Evolutionary conservation across 768 basidiomycete species (phyloP), one percentile per base, ranked within the genome.

Genomic region (Mrakia hoshinonis): DNA sequence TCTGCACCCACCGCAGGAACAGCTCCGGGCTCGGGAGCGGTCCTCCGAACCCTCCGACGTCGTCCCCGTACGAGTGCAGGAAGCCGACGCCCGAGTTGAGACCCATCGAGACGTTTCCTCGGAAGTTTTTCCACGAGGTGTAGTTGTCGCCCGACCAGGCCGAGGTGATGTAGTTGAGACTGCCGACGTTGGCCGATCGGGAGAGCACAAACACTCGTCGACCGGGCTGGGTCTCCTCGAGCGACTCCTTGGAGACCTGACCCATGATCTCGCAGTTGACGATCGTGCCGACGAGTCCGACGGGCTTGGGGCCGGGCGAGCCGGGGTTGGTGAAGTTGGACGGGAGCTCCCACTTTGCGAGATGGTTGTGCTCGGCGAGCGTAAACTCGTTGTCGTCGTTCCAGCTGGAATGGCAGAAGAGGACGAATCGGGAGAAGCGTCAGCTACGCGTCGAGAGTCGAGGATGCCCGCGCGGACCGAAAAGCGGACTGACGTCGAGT

Each of bases 361-460:
- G 49, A 31, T 66, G 26, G n/a, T 24, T 47, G 18, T 43, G 7
- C 9, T 54, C 49, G 29, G 54, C n/a, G 70, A 49, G 20, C 65
- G 75, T 74, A 38, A 76, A 79, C 73, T 80, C 79, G 73, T 78
- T 77, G 75, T 80, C 78, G 70, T 80, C 79, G 73, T 77, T 79
- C 24, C 1, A 18, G 6, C 49, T 24, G 36, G 18, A 20, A 39
- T 3, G 22, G 5, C 18, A 20, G 36, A 39, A 38, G 58, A 61
- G 15, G 55, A 34, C 15, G 3, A 36, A 34, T 61, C 22, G 11
- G 34, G 31, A 22, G 3, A 5, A 34, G 64, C 3, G 15, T 13
- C 48, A n/a, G 22, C 26, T 20, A 52, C 13, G 6, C 13, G 43
- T 20, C 22, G n/a, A 64, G 26, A 24, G 24, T 1, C 20, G 69